Percentiles rank a stretch among this genome's conserved stretches.
Evolutionary conservation across 2,329 filamentous ascomycete genomes (phyloP).

Genomic region (Xylariales sp.): DNA sequence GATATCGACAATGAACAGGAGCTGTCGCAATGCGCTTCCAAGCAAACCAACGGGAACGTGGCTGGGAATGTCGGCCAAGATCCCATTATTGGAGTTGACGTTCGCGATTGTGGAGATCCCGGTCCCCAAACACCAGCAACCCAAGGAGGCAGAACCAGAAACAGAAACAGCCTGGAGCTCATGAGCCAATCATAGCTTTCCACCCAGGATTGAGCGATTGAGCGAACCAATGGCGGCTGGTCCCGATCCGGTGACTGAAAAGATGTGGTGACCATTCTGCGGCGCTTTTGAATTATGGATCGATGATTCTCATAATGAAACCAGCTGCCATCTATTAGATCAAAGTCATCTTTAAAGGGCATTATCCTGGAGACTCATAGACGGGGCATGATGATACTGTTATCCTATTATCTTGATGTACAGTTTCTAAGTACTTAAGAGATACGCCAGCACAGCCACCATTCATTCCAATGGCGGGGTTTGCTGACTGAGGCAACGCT

Average conservation of each 20-base stretch:
- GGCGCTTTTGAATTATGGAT: not conserved
- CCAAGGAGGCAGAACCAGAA: too few relatives aligned
- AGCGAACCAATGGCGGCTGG: slow-evolving; percentile 3
- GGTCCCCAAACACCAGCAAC: too few relatives aligned
- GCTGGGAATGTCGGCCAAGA: not conserved
- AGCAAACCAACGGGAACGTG: not conserved
- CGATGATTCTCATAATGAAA: not conserved
- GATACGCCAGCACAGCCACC: too few relatives aligned
- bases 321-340: too few relatives aligned
- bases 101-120: slow-evolving; percentile 5
- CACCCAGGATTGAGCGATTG: too few relatives aligned
- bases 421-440: too few relatives aligned
- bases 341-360: too few relatives aligned
- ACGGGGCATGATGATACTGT: too few relatives aligned
- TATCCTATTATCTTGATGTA: too few relatives aligned
- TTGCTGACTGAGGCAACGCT: too few relatives aligned
- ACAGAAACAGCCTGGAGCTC: not conserved
- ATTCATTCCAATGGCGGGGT: too few relatives aligned
- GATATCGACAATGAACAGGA: not conserved
- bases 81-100: not conserved
- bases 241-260: slow-evolving; percentile 5
- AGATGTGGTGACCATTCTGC: not conserved
- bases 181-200: slow-evolving; percentile 2
- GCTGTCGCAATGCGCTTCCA: not conserved
- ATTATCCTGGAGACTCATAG: too few relatives aligned